phyloP scores from a whole-genome alignment of 495 filamentous ascomycete species.

The Lineolata rhizophorae region DNA sequence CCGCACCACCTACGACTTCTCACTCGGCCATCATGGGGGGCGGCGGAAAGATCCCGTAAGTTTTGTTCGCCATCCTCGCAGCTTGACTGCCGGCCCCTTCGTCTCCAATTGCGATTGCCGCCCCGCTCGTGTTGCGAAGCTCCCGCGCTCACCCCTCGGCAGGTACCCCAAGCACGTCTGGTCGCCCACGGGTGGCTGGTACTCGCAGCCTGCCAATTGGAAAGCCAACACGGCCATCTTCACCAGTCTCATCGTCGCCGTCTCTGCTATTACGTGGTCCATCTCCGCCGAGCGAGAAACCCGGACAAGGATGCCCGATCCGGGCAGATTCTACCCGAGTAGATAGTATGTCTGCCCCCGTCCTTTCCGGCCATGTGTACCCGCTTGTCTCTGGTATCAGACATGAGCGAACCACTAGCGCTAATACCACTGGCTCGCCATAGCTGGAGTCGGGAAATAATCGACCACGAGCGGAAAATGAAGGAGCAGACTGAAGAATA shows the following conservation, averaged over 20 bases:
- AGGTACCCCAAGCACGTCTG: conserved; percentile 99
- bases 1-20: too few relatives aligned
- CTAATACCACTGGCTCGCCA: too few relatives aligned
- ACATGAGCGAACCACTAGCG: too few relatives aligned
- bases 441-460: conserved; percentile 86
- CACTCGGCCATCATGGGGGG: conserved; percentile 29
- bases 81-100: conserved; percentile 11
- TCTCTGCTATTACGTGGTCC: conserved; percentile 53
- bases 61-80: conserved; percentile 8
- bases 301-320: conserved; percentile 68
- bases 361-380: too few relatives aligned
- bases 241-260: conserved; percentile 44
- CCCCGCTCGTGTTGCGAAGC: too few relatives aligned
- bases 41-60: conserved; percentile 82
- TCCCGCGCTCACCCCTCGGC: neutral
- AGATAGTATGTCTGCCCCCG: conserved; percentile 62
- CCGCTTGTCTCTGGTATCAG: too few relatives aligned
- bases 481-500: conserved; percentile 21
- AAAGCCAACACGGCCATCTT: conserved; percentile 80
- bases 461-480: conserved; percentile 59
- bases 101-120: conserved; percentile 1
- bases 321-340: conserved; percentile 77
- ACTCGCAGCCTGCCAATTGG: conserved; percentile 86
- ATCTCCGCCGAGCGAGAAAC: conserved; percentile 66
- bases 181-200: conserved; percentile 97